Evolutionary conservation across 2,329 filamentous ascomycete species (phyloP), one percentile per base, ranked within the genome.

Genomic region (Pseudocercospora pini-densiflorae): DNA sequence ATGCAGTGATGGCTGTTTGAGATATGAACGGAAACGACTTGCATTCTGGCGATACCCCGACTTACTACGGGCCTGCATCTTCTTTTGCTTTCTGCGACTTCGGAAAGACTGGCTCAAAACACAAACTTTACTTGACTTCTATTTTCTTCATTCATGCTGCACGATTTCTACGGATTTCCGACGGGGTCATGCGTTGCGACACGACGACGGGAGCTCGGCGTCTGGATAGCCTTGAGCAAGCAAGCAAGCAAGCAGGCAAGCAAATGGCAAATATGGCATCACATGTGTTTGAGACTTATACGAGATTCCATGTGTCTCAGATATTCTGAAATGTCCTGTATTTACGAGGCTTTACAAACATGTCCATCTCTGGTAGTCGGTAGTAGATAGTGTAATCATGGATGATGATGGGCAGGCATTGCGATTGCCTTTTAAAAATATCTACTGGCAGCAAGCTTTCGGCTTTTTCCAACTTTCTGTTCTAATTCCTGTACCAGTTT

Each of bases 41-140:
- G 65, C 63, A 70, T 71, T 70, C 69, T 65, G 51, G 68, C 65
- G 69, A 71, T 70, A 70, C 69, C 66, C 63, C 59, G 55, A 58
- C 10, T 33, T 16, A 14, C 10, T 12, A 63, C 66, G 54, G 55
- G 59, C 66, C 59, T 55, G 49, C 24, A 47, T 31, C 58, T 64
- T 61, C 58, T 40, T 40, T 54, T 57, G 54, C 24, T 51, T 61
- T 33, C 21, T 53, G 33, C 36, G 23, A 14, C 53, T 57, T 29
- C 40, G 47, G 59, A 63, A 40, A 63, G 62, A 65, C 29, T 65
- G 63, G 63, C 62, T 51, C 27, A 31, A 53, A 57, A 55, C 60
- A 64, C 21, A 62, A 51, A 43, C 21, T 51, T 23, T 19, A 49
- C 45, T 21, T 51, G 31, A 59, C 40, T 59, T 24, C 53, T 19